Conservation (phyloP, 2,329 filamentous ascomycete species). For the Drechslera avenae region DNA sequence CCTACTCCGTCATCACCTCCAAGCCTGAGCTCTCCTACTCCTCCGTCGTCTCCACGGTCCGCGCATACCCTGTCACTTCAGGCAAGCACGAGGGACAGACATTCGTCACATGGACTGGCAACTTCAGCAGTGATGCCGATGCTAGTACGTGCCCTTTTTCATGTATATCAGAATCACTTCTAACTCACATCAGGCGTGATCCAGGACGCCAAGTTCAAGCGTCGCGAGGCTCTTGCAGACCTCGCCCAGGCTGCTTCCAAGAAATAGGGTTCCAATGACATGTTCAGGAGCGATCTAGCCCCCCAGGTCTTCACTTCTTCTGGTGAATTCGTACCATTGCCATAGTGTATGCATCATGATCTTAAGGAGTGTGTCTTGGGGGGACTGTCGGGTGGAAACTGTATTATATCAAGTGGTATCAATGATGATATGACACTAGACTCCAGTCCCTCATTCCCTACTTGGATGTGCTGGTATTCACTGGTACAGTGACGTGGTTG, state of each 20-base stretch:
- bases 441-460: too few relatives aligned
- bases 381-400: too few relatives aligned
- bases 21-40: slow-evolving; percentile 70
- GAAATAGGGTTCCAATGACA: slow-evolving; percentile 32
- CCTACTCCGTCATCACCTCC: slow-evolving; percentile 72
- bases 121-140: slow-evolving; percentile 73
- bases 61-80: slow-evolving; percentile 68
- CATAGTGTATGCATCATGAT: too few relatives aligned
- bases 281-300: too few relatives aligned
- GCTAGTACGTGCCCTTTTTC: slow-evolving; percentile 58
- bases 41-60: slow-evolving; percentile 69
- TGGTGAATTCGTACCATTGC: background rate
- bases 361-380: too few relatives aligned
- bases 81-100: slow-evolving; percentile 68
- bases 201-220: slow-evolving; percentile 77
- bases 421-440: too few relatives aligned
- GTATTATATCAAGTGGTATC: too few relatives aligned
- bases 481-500: too few relatives aligned
- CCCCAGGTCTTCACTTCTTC: background rate
- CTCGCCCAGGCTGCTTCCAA: slow-evolving; percentile 60
- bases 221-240: slow-evolving; percentile 71
- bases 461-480: too few relatives aligned
- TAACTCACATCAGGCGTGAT: slow-evolving; percentile 62
- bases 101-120: slow-evolving; percentile 70
- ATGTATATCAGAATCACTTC: background rate